Base-by-base conservation (phyloP, 139 green algal genomes). In the Yamagishiella unicocca region DNA sequence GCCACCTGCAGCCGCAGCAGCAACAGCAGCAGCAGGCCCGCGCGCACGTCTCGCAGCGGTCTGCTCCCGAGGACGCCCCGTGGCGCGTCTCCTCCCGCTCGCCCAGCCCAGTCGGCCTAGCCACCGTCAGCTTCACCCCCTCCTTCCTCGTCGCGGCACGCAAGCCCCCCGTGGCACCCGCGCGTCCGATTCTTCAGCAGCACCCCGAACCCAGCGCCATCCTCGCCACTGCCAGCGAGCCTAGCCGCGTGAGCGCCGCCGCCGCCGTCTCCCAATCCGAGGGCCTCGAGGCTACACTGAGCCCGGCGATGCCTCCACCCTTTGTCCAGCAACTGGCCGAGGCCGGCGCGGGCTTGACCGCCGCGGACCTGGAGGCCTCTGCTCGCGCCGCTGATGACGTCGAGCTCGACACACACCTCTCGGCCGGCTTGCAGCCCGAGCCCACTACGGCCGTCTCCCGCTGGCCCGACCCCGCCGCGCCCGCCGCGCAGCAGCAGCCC, bases 321-420 rank as follows among this genome's bases (percentile, higher is more conserved):
- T 4, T 22, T 1, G 25, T 25, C n/a, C 61, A 46, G 79, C 79
- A 85, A 61, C 4, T 73, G 55, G 77, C 77, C 0, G 58, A 37
- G 4, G 61, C 40, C 3, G 72, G 42, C 2, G 42, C 72, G 64
- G n/a, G 8, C 0, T n/a, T 46, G 6, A 46, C 19, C 17, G 74
- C 45, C n/a, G 72, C 45, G 17, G 46, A n/a, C 10, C 31, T 82
- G 46, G 74, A 82, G 46, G 80, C 80, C 6, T 31, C 62, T 10
- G 64, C 61, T 27, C 61, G 42, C 31, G 62, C 35, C 22, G 80
- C 50, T 10, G 62, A 77, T 37, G 80, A 86, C 45, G 80, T 86
- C n/a, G 80, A 86, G 45, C 31, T 86, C 31, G 80, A 86, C 1
- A 17, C 43, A 25, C 66, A 66, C 55, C 43, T 77, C 5, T 67